phyloP scores from a whole-genome alignment of 495 filamentous ascomycete species.

The Aspergillus kassunensis region DNA sequence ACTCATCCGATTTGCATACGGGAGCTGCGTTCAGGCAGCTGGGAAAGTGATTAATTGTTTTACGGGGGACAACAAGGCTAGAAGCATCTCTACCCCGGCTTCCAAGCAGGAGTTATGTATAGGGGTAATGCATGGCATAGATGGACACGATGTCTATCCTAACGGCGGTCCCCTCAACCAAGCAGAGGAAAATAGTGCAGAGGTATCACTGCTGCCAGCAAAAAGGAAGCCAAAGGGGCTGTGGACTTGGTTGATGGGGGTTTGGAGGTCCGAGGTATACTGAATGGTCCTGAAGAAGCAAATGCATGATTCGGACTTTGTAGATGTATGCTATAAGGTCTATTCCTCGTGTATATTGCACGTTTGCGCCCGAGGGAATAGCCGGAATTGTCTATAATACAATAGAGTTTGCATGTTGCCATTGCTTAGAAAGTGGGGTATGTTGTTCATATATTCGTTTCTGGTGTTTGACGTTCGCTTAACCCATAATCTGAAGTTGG shows the following conservation, averaged over 20 bases:
- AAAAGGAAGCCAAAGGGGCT: neutral
- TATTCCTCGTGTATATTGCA: constrained; percentile 4
- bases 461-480: constrained; percentile 8
- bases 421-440: neutral
- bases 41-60: constrained; percentile 44
- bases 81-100: constrained; percentile 14
- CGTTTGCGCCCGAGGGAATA: neutral
- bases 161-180: neutral
- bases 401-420: neutral
- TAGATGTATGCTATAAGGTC: constrained; percentile 11
- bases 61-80: constrained; percentile 14
- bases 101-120: constrained; percentile 23
- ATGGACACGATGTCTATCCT: constrained; percentile 36
- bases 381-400: neutral
- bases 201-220: constrained; percentile 8
- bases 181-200: neutral
- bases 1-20: constrained; percentile 60
- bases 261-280: constrained; percentile 7
- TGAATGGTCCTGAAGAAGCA: constrained; percentile 3
- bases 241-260: constrained; percentile 9
- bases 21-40: constrained; percentile 57
- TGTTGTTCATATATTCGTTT: neutral
- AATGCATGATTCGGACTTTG: neutral
- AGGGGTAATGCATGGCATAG: constrained; percentile 40
- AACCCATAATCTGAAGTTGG: constrained; percentile 94